A percentile compares a stretch with the other conserved stretches of the same genome.
phyloP scores from a whole-genome alignment of 2,329 filamentous ascomycete genomes.

The Aspergillus pseudoglaucus region DNA sequence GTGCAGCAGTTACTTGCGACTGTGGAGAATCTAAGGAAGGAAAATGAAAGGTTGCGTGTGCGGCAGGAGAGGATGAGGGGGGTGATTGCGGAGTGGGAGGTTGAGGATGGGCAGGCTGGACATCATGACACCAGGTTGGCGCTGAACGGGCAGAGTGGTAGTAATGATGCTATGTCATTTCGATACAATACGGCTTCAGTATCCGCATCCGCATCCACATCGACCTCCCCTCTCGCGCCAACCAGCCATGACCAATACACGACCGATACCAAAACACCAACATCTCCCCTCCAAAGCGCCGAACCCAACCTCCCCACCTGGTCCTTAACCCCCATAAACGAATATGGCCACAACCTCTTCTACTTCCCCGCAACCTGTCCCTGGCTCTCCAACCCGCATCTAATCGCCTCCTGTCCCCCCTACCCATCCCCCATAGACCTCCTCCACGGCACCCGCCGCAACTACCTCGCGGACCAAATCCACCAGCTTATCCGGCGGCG shows the following conservation, averaged over 20 bases:
- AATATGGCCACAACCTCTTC: background rate
- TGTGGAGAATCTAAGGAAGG: background rate
- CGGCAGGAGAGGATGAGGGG: background rate
- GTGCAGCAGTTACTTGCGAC: background rate
- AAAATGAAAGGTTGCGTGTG: background rate
- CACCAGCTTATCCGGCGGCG: background rate
- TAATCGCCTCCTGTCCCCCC: constrained; percentile 3
- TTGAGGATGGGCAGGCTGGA: background rate
- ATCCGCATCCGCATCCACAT: too few relatives aligned
- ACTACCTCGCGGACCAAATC: constrained; percentile 5
- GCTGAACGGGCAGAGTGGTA: background rate
- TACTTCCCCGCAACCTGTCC: background rate
- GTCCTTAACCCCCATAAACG: background rate
- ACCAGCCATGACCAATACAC: background rate
- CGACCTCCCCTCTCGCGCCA: too few relatives aligned
- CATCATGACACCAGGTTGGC: background rate
- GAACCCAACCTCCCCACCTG: background rate
- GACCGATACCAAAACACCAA: background rate
- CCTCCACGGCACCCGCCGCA: constrained; percentile 4
- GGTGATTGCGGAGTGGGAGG: background rate
- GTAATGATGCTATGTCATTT: too few relatives aligned
- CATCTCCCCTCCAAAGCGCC: background rate
- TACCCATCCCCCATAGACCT: constrained; percentile 6
- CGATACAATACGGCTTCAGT: too few relatives aligned
- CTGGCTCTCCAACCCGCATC: background rate